Evolutionary conservation across 2,329 filamentous ascomycete genomes (phyloP).

Genomic region (Hortaea werneckii): DNA sequence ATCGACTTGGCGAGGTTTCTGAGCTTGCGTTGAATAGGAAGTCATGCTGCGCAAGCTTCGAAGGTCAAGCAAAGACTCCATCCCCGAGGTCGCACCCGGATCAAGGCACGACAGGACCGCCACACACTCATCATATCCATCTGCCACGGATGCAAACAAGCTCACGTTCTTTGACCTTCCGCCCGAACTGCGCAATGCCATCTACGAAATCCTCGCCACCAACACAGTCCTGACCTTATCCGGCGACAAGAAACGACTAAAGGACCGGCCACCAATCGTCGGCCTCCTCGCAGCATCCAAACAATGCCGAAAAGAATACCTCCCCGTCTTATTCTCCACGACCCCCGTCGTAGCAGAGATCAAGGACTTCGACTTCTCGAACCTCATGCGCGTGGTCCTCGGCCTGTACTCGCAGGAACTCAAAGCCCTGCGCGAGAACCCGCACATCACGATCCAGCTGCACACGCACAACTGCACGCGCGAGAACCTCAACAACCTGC

Average conservation of each 20-base stretch:
- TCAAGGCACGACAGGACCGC: conserved; percentile 1
- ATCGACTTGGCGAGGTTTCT: too few relatives aligned
- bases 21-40: too few relatives aligned
- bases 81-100: not conserved
- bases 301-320: conserved; percentile 16
- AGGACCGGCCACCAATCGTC: conserved; percentile 5
- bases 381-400: conserved; percentile 11
- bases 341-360: conserved; percentile 10
- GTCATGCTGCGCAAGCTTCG: conserved; percentile 9
- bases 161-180: conserved; percentile 22
- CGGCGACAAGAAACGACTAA: not conserved
- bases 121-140: conserved; percentile 3
- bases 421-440: conserved; percentile 18
- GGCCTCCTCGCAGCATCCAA: conserved; percentile 16
- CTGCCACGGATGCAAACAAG: not conserved
- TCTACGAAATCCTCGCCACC: conserved; percentile 16
- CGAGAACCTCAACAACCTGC: conserved; percentile 7
- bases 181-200: conserved; percentile 20
- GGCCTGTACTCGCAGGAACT: conserved; percentile 19
- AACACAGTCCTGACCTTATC: conserved; percentile 9
- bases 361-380: conserved; percentile 19
- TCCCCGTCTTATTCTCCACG: conserved; percentile 18
- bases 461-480: conserved; percentile 6
- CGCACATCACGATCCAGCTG: conserved; percentile 10
- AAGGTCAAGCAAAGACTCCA: conserved; percentile 11